Conservation (phyloP, 495 filamentous ascomycete species). For the Apiosordaria backusii region DNA sequence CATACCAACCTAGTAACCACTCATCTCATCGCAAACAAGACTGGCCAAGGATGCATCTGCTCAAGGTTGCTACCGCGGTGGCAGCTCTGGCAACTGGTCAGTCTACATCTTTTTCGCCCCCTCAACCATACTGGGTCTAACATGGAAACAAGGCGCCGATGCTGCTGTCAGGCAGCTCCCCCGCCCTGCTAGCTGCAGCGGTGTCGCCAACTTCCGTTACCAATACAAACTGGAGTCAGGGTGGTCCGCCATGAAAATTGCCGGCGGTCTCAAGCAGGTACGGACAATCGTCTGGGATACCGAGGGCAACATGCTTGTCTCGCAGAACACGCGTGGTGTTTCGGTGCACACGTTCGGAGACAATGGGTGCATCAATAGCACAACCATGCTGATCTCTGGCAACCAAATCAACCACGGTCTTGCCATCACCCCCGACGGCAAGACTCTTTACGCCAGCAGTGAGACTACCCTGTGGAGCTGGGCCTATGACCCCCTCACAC, state of each 20-base stretch:
- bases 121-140: not conserved
- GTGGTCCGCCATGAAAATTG: slow-evolving; percentile 56
- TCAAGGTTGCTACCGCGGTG: slow-evolving; percentile 15
- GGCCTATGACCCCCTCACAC: slow-evolving; percentile 52
- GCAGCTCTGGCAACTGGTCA: slow-evolving; percentile 30
- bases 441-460: slow-evolving; percentile 60
- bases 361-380: slow-evolving; percentile 44
- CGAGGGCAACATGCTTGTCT: slow-evolving; percentile 57
- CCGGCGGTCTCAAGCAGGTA: slow-evolving; percentile 50
- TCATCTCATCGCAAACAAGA: not conserved
- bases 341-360: slow-evolving; percentile 51
- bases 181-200: slow-evolving; percentile 33
- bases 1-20: not conserved
- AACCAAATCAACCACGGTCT: slow-evolving; percentile 63
- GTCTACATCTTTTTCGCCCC: not conserved
- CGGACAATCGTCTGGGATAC: slow-evolving; percentile 60
- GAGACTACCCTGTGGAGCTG: slow-evolving; percentile 56
- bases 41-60: slow-evolving; percentile 24
- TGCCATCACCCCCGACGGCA: slow-evolving; percentile 56
- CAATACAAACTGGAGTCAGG: slow-evolving; percentile 47
- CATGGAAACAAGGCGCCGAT: slow-evolving; percentile 10
- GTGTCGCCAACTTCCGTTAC: slow-evolving; percentile 31
- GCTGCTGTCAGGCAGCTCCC: slow-evolving; percentile 27
- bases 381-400: slow-evolving; percentile 36
- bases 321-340: slow-evolving; percentile 53